Conservation (phyloP, 495 filamentous ascomycete species). For the Penicillium turbatum region DNA sequence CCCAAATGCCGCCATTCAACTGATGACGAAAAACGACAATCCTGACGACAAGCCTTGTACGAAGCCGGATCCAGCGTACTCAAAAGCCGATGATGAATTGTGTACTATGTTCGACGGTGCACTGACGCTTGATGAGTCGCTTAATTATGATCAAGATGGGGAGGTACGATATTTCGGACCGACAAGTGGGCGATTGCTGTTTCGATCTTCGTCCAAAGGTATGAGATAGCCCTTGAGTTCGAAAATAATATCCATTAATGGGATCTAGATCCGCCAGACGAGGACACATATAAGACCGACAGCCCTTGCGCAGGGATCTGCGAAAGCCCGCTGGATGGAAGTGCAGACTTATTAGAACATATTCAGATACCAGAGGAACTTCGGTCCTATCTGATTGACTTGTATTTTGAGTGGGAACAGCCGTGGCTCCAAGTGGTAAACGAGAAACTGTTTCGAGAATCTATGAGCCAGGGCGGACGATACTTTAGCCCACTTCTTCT, state of each 20-base stretch:
- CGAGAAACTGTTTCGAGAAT: constrained; percentile 66
- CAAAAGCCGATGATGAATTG: constrained; percentile 23
- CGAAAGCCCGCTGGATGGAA: not conserved
- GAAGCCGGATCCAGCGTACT: not conserved
- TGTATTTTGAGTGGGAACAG: constrained; percentile 83
- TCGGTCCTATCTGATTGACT: constrained; percentile 23
- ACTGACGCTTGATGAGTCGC: constrained; percentile 26
- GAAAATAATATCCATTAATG: constrained; percentile 1
- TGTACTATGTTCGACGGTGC: constrained; percentile 25
- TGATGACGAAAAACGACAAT: constrained; percentile 11
- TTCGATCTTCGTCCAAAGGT: constrained; percentile 19
- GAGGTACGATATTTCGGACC: constrained; percentile 32
- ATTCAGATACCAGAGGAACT: constrained; percentile 17
- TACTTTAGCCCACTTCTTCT: constrained; percentile 72
- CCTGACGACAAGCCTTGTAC: constrained; percentile 1
- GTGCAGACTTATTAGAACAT: not conserved
- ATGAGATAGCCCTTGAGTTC: not conserved
- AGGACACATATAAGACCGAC: constrained; percentile 12
- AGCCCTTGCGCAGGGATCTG: constrained; percentile 1
- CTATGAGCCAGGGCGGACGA: constrained; percentile 51
- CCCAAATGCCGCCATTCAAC: constrained; percentile 19
- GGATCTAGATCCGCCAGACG: constrained; percentile 10
- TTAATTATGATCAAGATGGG: constrained; percentile 32
- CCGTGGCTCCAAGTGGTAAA: constrained; percentile 68
- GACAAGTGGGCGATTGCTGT: constrained; percentile 25